These are phyloP conservation scores for Pestalotiopsis sp. DNA, from an alignment of 2,329 filamentous ascomycete genomes.

Conservation along the genomic window DNA sequence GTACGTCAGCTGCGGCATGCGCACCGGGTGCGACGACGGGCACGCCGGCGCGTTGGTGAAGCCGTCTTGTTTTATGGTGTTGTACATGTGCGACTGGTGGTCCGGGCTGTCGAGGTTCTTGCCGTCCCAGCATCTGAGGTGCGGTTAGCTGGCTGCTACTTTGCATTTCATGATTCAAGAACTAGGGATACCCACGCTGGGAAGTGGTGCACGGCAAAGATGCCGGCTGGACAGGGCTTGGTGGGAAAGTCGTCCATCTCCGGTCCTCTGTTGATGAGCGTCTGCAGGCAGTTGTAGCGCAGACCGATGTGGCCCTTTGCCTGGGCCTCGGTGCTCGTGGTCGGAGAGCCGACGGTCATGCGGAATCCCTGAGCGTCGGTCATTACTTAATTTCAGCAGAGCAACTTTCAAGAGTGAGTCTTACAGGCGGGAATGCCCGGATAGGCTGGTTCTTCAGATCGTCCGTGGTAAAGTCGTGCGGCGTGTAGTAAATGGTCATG, in stretches of 20 bases:
- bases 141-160: not conserved
- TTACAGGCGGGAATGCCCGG: slow-evolving; percentile 41
- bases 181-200: not conserved
- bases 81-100: slow-evolving; percentile 30
- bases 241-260: slow-evolving; percentile 20
- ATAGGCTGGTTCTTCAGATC: not conserved
- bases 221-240: not conserved
- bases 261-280: slow-evolving; percentile 19
- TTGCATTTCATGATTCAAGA: not conserved
- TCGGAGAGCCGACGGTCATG: slow-evolving; percentile 11
- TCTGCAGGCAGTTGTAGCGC: not conserved
- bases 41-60: slow-evolving; percentile 31
- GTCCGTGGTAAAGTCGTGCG: slow-evolving; percentile 23
- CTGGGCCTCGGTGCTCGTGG: not conserved
- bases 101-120: slow-evolving; percentile 34
- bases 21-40: slow-evolving; percentile 31
- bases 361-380: slow-evolving; percentile 5
- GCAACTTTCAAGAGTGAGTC: not conserved
- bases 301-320: slow-evolving; percentile 1
- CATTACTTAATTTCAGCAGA: not conserved
- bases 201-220: slow-evolving; percentile 1
- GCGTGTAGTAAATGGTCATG: slow-evolving; percentile 35
- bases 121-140: slow-evolving; percentile 32
- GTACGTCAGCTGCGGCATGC: slow-evolving; percentile 41
- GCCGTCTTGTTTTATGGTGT: slow-evolving; percentile 28